Percentiles rank a stretch among this genome's conserved stretches.
phyloP scores from a whole-genome alignment of 768 basidiomycete species.

The Calocybe gangraenosa region DNA sequence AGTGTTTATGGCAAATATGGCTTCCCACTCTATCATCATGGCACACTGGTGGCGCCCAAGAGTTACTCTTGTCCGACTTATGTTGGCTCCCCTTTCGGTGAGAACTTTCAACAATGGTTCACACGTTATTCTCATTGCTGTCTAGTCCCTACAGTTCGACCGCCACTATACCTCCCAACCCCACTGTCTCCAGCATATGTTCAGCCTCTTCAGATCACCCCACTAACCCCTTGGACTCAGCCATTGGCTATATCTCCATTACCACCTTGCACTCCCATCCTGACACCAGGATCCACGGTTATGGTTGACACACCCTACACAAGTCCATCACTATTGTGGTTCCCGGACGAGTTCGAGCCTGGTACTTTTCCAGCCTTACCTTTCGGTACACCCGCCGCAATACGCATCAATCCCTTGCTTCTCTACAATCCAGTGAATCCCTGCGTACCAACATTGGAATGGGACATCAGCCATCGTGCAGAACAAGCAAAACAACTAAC shows the following conservation, averaged over 20 bases:
- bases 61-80: neutral
- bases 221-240: neutral
- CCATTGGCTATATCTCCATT: neutral
- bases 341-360: conserved; percentile 15
- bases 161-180: neutral
- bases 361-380: conserved; percentile 21
- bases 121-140: neutral
- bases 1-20: no score
- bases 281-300: neutral
- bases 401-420: conserved; percentile 28
- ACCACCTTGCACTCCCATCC: neutral
- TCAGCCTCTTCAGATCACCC: neutral
- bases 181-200: neutral
- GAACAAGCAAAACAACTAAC: conserved; percentile 29
- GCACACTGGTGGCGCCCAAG: no score
- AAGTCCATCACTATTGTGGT: neutral
- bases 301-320: neutral
- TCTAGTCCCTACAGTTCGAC: neutral
- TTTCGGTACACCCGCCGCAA: conserved; percentile 14
- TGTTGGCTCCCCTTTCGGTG: neutral
- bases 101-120: neutral
- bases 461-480: conserved; percentile 39
- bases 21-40: no score
- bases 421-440: conserved; percentile 36
- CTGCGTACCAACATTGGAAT: conserved; percentile 29